Evolutionary conservation across 2,329 filamentous ascomycete species (phyloP), one percentile per base, ranked within the genome.

Genomic region (Cytospora leucostoma): DNA sequence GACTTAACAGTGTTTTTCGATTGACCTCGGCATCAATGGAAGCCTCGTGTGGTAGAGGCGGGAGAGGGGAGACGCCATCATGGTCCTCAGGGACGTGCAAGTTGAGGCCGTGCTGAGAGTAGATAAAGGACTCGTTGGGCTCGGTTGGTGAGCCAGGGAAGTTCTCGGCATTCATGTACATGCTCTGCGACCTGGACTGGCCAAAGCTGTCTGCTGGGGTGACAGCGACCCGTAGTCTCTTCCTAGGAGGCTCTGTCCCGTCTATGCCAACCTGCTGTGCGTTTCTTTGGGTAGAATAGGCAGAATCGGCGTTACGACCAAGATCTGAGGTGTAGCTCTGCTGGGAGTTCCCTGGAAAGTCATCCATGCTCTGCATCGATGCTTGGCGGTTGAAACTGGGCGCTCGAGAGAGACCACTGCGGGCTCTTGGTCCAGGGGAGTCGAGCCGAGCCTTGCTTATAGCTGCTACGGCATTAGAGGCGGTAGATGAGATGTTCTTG

Each of bases 391-490:
- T 88, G 69, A 91, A 90, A 68, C 88, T 88, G 44, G 88, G 83
- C 0, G 89, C 85, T 50, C 88, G 83, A 32, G 87, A 84, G 2
- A 86, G 86, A 10, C 87, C 87, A 15, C 69, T 56, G 37, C 85
- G 84, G 62, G 79, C 81, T 64, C 90, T 82, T 5, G 90, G 90
- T 8, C 84, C 89, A 1, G 93, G 93, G 2, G 93, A 97, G 74
- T 97, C 93, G 70, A 97, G 90, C 13, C 94, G 86, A 17, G 95
- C 94, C 79, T 98, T 97, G 84, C 92, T 97, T 76, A 99, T 96
- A 64, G 95, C 94, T 66, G 93, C 93, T 62, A 99, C 91, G 34
- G 95, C 95, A 70, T 93, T 94, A 5, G 92, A 95, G 1, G 95
- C 93, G 1, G 93, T 96, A 67, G 88, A 90, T 4, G 94, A 98